Conservation (phyloP, 306 rosid species). For the Vachellia pachyceras region DNA sequence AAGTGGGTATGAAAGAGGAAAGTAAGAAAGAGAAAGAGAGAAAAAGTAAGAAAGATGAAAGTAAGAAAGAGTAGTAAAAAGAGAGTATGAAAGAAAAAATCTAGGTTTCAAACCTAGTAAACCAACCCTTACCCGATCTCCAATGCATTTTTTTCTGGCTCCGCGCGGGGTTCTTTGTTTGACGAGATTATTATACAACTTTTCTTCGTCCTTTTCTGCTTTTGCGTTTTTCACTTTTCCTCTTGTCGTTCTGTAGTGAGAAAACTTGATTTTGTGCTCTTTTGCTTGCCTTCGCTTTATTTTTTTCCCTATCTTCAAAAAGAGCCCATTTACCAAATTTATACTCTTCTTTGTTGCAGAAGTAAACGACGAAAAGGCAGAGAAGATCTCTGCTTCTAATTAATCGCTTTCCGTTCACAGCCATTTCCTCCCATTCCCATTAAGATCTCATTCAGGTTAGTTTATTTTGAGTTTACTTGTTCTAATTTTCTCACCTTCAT, state of each 20-base stretch:
- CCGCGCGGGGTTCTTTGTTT: not conserved
- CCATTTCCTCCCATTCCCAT: not conserved
- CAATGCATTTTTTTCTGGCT: conserved; percentile 56
- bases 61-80: too few species aligned
- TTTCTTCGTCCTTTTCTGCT: conserved; percentile 56
- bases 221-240: conserved; percentile 58
- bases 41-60: too few species aligned
- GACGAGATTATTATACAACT: not conserved
- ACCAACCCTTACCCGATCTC: too few species aligned
- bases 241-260: conserved; percentile 60
- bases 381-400: conserved; percentile 26
- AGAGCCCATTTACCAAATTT: conserved; percentile 32
- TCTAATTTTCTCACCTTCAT: not conserved
- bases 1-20: too few species aligned
- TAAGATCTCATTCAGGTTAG: conserved; percentile 44
- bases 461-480: conserved; percentile 11
- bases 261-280: conserved; percentile 42
- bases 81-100: too few species aligned
- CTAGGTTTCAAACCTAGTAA: too few species aligned
- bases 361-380: conserved; percentile 36
- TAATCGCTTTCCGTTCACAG: conserved; percentile 24
- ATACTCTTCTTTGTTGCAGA: conserved; percentile 33
- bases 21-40: too few species aligned
- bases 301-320: conserved; percentile 18
- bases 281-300: conserved; percentile 39